Conservation (phyloP, 2,329 filamentous ascomycete genomes). For the Aspergillus sp. region DNA sequence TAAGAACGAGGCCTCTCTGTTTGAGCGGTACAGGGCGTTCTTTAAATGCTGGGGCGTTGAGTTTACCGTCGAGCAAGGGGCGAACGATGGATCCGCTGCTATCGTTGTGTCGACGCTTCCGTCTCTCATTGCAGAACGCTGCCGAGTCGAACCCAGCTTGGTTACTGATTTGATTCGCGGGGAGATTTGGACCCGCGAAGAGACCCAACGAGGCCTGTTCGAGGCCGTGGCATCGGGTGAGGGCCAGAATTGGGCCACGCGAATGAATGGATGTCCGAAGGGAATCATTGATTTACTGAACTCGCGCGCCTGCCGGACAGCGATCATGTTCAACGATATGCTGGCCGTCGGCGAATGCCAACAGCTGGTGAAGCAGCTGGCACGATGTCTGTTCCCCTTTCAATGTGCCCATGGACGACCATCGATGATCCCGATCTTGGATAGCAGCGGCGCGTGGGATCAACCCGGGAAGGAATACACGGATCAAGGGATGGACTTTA, state of each 20-base stretch:
- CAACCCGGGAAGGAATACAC: neutral
- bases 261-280: conserved; percentile 67
- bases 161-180: conserved; percentile 70
- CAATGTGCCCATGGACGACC: conserved; percentile 51
- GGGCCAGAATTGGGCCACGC: conserved; percentile 52
- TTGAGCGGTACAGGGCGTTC: conserved; percentile 52
- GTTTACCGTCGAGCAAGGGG: conserved; percentile 49
- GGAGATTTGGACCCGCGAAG: conserved; percentile 67
- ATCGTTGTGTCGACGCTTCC: conserved; percentile 63
- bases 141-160: conserved; percentile 67
- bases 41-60: conserved; percentile 74
- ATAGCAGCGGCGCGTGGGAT: conserved; percentile 17
- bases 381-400: conserved; percentile 47
- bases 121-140: conserved; percentile 70
- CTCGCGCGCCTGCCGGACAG: conserved; percentile 48
- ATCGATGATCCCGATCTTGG: conserved; percentile 45
- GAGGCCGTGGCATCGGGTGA: neutral
- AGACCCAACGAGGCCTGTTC: conserved; percentile 30
- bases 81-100: conserved; percentile 8
- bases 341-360: conserved; percentile 38
- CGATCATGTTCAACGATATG: conserved; percentile 52
- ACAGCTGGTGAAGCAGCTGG: conserved; percentile 35
- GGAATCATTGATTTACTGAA: conserved; percentile 66
- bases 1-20: conserved; percentile 56
- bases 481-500: neutral